Evolutionary conservation across 1,139 yeast genomes (phyloP).

Genomic region (Meyerozyma guilliermondii): DNA sequence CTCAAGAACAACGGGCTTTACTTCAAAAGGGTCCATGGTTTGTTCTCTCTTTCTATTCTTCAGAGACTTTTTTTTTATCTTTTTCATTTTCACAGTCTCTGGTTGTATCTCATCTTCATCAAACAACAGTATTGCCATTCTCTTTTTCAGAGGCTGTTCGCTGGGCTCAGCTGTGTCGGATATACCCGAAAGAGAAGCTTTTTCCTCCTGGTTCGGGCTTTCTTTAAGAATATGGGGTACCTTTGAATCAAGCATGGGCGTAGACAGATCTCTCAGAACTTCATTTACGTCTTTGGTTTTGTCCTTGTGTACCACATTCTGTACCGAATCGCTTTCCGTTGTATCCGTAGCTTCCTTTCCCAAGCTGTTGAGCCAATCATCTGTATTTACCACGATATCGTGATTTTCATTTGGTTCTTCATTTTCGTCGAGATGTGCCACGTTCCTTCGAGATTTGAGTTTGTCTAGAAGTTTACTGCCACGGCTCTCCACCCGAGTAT

Average conservation of each 20-base stretch:
- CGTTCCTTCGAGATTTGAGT: background rate
- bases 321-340: too few relatives aligned
- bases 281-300: background rate
- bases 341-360: constrained; percentile 8
- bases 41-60: constrained; percentile 11
- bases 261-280: background rate
- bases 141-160: constrained; percentile 3
- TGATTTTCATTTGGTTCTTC: constrained; percentile 7
- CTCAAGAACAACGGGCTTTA: constrained; percentile 29
- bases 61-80: constrained; percentile 12
- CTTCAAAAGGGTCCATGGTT: constrained; percentile 13
- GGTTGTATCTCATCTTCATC: constrained; percentile 16
- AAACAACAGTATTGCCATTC: constrained; percentile 7
- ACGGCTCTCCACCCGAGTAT: background rate
- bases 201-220: too few relatives aligned
- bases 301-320: background rate
- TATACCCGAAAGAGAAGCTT: too few relatives aligned
- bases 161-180: too few relatives aligned
- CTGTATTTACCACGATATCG: constrained; percentile 26
- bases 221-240: too few relatives aligned
- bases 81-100: constrained; percentile 19
- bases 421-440: background rate
- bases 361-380: constrained; percentile 34
- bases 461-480: background rate
- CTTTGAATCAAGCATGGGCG: too few relatives aligned